phyloP scores from a whole-genome alignment of 2,329 filamentous ascomycete species.

The Calonectria honghensis region DNA sequence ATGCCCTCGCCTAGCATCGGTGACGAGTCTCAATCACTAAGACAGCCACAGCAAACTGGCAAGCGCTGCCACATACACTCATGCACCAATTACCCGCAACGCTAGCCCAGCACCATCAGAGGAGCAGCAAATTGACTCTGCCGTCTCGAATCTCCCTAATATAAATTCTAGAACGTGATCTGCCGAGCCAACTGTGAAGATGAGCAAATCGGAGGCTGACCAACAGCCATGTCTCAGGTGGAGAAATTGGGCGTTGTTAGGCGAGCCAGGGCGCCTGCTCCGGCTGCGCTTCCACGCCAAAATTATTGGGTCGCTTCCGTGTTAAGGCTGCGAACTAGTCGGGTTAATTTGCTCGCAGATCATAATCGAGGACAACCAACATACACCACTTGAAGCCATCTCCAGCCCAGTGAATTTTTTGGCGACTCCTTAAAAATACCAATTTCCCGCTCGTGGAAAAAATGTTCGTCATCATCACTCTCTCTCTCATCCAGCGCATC shows the following conservation, averaged over 20 bases:
- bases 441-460: neutral
- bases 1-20: neutral
- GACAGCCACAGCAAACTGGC: neutral
- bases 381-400: conserved; percentile 16
- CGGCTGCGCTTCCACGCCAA: neutral
- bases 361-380: neutral
- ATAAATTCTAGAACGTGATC: neutral
- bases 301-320: conserved; percentile 5
- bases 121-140: neutral
- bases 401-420: neutral
- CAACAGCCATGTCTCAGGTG: neutral
- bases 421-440: neutral
- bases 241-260: neutral
- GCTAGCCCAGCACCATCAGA: neutral
- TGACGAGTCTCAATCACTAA: neutral
- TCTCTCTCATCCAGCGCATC: neutral
- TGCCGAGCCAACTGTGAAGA: neutral
- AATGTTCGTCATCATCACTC: neutral
- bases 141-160: neutral
- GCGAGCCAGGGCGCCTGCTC: neutral
- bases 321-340: neutral
- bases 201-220: neutral
- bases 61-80: neutral
- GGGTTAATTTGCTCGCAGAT: conserved; percentile 11
- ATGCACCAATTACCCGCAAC: neutral